These are phyloP conservation scores for Erodium texanum DNA, from an alignment of 441 rosid genomes.

Conservation along the genomic window DNA sequence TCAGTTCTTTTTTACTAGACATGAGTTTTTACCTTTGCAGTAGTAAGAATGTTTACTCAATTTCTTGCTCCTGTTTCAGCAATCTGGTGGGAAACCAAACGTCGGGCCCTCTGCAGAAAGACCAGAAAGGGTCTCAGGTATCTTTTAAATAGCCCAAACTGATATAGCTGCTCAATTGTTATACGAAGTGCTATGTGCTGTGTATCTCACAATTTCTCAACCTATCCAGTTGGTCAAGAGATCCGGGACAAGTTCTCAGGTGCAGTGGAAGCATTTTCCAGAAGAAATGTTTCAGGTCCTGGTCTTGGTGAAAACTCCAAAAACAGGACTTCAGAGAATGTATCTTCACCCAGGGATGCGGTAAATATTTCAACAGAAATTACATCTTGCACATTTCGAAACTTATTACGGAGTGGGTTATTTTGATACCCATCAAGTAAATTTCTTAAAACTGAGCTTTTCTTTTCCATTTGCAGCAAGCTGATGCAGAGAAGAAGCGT, in stretches of 20 bases:
- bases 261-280: constrained; percentile 83
- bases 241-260: constrained; percentile 75
- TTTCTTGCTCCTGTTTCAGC: constrained; percentile 17
- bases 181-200: neutral
- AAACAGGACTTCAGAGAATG: constrained; percentile 46
- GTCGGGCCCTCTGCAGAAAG: constrained; percentile 64
- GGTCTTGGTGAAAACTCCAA: constrained; percentile 52
- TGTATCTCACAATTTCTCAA: too few species aligned
- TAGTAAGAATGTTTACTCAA: neutral
- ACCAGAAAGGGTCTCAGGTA: constrained; percentile 65
- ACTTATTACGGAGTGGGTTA: too few species aligned
- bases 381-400: neutral
- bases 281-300: constrained; percentile 43
- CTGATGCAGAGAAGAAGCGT: constrained; percentile 49
- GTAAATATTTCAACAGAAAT: constrained; percentile 29
- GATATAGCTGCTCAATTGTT: neutral
- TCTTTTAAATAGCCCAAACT: neutral
- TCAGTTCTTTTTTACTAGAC: constrained; percentile 26
- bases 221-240: constrained; percentile 57
- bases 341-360: constrained; percentile 53
- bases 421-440: too few species aligned
- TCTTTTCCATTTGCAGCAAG: constrained; percentile 39
- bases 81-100: constrained; percentile 52
- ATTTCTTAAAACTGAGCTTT: too few species aligned
- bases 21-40: neutral